Percentiles rank a stretch among this genome's conserved stretches.
Evolutionary conservation across 257 asterid genomes (phyloP).

Genomic region (Solanum dulcamara): DNA sequence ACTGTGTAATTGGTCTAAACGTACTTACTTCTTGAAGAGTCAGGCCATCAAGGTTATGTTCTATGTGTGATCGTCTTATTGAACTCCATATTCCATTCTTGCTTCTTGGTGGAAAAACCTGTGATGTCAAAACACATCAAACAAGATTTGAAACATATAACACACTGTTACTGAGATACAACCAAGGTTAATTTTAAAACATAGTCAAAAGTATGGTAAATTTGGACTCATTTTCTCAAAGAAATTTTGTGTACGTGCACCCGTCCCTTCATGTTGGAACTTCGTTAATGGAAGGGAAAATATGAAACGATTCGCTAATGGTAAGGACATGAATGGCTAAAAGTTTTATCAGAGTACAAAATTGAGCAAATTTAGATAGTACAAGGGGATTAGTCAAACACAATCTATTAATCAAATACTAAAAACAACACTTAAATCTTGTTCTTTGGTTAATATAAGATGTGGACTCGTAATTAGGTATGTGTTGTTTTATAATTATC

Average conservation of each 20-base stretch:
- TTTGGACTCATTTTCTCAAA: neutral
- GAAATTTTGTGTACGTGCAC: neutral
- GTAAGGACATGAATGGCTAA: neutral
- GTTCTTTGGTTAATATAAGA: neutral
- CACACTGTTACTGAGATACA: neutral
- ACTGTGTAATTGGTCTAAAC: neutral
- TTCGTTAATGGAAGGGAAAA: neutral
- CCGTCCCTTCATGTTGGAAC: neutral
- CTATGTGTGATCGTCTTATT: slow-evolving; percentile 24
- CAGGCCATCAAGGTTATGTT: slow-evolving; percentile 31
- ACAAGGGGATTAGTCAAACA: neutral
- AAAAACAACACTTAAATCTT: neutral
- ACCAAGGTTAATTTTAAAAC: neutral
- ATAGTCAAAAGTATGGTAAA: neutral
- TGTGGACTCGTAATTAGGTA: neutral
- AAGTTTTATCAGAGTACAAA: neutral
- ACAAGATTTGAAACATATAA: neutral
- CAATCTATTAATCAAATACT: neutral
- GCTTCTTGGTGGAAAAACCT: slow-evolving; percentile 35
- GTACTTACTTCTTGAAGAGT: slow-evolving; percentile 24
- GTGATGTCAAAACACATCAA: neutral
- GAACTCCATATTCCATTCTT: slow-evolving; percentile 24
- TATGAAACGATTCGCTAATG: neutral
- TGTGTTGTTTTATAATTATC: neutral
- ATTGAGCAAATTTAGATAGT: neutral